Base-by-base conservation (phyloP, 495 filamentous ascomycete species). In the Diplogelasinospora grovesii region DNA sequence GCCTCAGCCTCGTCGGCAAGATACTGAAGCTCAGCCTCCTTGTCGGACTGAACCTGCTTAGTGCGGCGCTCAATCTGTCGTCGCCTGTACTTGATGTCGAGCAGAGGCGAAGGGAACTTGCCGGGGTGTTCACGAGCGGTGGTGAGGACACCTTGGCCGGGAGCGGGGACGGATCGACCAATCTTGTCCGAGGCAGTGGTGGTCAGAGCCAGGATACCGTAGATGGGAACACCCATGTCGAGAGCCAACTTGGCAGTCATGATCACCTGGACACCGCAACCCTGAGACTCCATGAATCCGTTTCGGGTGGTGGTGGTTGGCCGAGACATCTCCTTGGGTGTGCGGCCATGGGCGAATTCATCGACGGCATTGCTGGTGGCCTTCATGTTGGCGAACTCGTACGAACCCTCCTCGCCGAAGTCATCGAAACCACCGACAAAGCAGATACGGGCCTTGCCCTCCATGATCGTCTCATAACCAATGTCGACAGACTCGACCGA, bases 331-430 rank as follows among this genome's bases (percentile, higher is more conserved):
- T 99, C 92, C 57, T 79, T 79, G 0, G 92, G 93, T 23, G 92
- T 95, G 48, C 92, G 85, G 23, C 92, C 92, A 52, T 96, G 90
- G 5, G 85, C 88, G 53, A 97, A 85, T 56, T 97, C 92, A 45
- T 96, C 88, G 38, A 95, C 82, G 18, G 89, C 87, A 52, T 96
- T 99, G 73, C 86, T 94, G 29, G 92, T 99, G 22, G 92, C 92
- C 65, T 94, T 93, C 92, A 99, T 99, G 69, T 99, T 99, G 73
- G 92, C 92, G 58, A 99, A 99, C 64, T 99, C 92, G 51, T 95
- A 97, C 4, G 92, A 96, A 36, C 93, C 92, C 68, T 99, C 92
- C 66, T 99, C 92, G 50, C 93, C 88, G 75, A 99, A 97, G 66
- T 99, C 92, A 69, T 99, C 92, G 59, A 96, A 95, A 37, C 92